These are phyloP conservation scores for Grigorovia yakushimaensis DNA, from an alignment of 805 yeast genomes.

Conservation along the genomic window DNA sequence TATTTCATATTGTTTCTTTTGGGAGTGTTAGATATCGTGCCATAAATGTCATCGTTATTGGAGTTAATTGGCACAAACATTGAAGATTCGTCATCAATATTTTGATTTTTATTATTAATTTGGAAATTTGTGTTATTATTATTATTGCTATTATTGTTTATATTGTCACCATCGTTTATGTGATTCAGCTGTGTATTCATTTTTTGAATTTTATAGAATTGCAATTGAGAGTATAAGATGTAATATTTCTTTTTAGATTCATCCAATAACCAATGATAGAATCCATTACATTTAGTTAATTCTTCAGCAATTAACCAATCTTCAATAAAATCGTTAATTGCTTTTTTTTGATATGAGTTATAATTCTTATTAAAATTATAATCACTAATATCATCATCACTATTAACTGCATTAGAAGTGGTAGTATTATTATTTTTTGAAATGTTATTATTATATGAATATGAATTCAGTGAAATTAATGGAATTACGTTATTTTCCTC, in stretches of 20 bases:
- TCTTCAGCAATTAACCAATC: slow-evolving; percentile 26
- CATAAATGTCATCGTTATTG: neutral
- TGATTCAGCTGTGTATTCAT: neutral
- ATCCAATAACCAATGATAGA: slow-evolving; percentile 25
- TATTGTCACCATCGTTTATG: neutral
- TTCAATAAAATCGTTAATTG: slow-evolving; percentile 23
- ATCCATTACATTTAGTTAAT: slow-evolving; percentile 25
- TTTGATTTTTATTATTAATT: too few relatives aligned
- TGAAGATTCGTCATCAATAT: neutral
- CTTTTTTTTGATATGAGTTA: slow-evolving; percentile 7
- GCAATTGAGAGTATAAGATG: slow-evolving; percentile 20
- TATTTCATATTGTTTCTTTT: neutral
- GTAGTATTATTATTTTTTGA: neutral
- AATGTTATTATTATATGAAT: neutral
- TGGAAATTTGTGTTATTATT: neutral
- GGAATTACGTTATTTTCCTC: neutral
- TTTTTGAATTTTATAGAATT: slow-evolving; percentile 9
- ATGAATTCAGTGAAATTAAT: neutral
- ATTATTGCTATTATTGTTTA: neutral
- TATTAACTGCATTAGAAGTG: neutral
- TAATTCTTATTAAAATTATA: neutral
- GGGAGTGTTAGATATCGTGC: neutral
- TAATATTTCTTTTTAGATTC: slow-evolving; percentile 18
- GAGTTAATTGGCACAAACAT: neutral
- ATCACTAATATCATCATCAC: neutral